These are phyloP conservation scores for Apiospora malaysiana DNA, from an alignment of 2,329 filamentous ascomycete genomes.

Conservation along the genomic window DNA sequence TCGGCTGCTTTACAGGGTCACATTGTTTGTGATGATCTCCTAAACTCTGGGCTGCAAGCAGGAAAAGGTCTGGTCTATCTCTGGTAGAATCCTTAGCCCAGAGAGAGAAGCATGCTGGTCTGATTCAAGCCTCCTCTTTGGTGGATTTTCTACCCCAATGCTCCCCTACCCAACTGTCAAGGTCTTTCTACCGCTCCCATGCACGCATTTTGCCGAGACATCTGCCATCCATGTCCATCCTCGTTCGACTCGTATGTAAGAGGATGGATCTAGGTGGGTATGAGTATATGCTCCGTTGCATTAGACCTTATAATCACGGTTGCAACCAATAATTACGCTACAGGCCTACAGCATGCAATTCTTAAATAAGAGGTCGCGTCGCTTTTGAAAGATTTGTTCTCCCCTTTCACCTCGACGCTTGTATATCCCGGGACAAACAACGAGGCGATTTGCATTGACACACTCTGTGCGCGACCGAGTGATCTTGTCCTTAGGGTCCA, in stretches of 20 bases:
- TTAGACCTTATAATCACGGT: neutral
- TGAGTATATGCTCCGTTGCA: neutral
- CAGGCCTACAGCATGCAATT: no score
- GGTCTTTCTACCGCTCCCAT: conserved; percentile 26
- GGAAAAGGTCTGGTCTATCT: neutral
- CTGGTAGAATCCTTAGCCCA: neutral
- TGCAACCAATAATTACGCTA: neutral
- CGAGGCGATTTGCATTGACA: neutral
- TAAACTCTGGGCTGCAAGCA: neutral
- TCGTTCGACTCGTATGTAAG: neutral
- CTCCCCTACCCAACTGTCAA: neutral
- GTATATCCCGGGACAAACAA: neutral
- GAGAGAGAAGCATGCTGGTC: neutral
- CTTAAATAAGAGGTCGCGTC: neutral
- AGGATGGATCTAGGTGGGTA: neutral
- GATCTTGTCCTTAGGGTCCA: neutral
- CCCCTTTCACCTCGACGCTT: neutral
- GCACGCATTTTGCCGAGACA: conserved; percentile 27
- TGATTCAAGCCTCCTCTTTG: conserved; percentile 8
- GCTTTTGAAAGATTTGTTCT: no score
- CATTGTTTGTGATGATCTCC: neutral
- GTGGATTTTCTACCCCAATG: conserved; percentile 3
- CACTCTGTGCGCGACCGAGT: neutral
- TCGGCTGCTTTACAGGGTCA: neutral
- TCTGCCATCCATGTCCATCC: conserved; percentile 22